These are phyloP conservation scores for Trichocladium uniseriatum DNA, from an alignment of 495 filamentous ascomycete genomes.

Conservation along the genomic window DNA sequence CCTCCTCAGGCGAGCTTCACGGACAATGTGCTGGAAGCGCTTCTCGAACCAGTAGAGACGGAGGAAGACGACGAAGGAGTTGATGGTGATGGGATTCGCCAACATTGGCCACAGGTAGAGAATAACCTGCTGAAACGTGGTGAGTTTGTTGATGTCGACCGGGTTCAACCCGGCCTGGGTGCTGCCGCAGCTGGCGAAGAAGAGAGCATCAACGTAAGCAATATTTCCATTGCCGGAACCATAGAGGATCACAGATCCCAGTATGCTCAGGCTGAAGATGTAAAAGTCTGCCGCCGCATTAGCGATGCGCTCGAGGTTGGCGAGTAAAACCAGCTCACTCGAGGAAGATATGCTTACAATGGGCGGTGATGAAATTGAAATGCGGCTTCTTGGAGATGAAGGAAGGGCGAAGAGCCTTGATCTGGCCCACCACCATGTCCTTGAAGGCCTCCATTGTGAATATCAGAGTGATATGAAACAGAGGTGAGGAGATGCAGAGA, in stretches of 20 bases:
- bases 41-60: constrained; percentile 98
- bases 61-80: constrained; percentile 78
- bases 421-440: constrained; percentile 26
- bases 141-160: constrained; percentile 63
- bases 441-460: constrained; percentile 17
- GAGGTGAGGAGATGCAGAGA: too few species aligned
- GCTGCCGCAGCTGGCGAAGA: constrained; percentile 67
- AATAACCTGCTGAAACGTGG: constrained; percentile 67
- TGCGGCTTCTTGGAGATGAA: constrained; percentile 47
- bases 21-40: constrained; percentile 62
- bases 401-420: constrained; percentile 40
- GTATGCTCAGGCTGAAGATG: constrained; percentile 57
- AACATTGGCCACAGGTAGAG: constrained; percentile 64
- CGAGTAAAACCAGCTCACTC: not conserved
- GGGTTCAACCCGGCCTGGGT: constrained; percentile 93
- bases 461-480: not conserved
- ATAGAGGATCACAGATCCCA: constrained; percentile 70
- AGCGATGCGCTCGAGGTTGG: constrained; percentile 3
- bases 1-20: constrained; percentile 34
- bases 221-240: constrained; percentile 44
- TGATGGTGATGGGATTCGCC: constrained; percentile 84
- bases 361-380: constrained; percentile 77
- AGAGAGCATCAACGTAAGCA: constrained; percentile 79
- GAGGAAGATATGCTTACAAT: constrained; percentile 54
- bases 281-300: constrained; percentile 54